Conservation (phyloP, 805 yeast genomes). For the Lipomyces starkeyi region DNA sequence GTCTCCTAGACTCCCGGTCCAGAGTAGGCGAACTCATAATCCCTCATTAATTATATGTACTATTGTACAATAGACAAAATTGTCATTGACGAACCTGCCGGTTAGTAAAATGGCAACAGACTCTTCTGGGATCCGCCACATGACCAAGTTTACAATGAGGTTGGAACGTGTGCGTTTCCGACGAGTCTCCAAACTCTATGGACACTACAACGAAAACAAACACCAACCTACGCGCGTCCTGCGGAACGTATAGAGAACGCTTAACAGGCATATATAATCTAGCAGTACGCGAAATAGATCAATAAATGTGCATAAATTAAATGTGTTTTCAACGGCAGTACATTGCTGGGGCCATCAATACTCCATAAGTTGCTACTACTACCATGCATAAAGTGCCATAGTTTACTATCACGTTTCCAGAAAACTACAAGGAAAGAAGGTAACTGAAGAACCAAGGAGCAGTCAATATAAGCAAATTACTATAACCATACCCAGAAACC, state of each 20-base stretch:
- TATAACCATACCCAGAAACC: slow-evolving; percentile 1
- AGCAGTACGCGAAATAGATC: neutral
- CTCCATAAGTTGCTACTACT: no score
- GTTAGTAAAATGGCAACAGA: neutral
- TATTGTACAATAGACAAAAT: neutral
- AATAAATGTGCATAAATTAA: no score
- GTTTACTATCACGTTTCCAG: neutral
- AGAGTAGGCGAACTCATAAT: neutral
- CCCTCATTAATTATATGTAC: neutral
- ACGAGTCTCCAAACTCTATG: neutral
- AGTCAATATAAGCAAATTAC: neutral
- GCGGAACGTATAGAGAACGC: neutral
- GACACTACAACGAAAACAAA: neutral
- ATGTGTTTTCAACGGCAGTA: no score
- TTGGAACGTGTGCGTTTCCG: neutral
- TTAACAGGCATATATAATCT: neutral
- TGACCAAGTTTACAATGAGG: neutral
- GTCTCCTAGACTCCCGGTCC: neutral
- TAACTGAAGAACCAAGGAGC: neutral
- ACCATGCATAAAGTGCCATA: no score
- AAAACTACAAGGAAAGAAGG: neutral
- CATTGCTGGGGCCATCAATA: no score
- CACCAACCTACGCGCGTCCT: neutral
- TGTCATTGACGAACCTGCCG: neutral
- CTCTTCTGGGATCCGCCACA: neutral